Conservation (phyloP, 1,284 basidiomycete genomes). For the Puccinia novopanici region DNA sequence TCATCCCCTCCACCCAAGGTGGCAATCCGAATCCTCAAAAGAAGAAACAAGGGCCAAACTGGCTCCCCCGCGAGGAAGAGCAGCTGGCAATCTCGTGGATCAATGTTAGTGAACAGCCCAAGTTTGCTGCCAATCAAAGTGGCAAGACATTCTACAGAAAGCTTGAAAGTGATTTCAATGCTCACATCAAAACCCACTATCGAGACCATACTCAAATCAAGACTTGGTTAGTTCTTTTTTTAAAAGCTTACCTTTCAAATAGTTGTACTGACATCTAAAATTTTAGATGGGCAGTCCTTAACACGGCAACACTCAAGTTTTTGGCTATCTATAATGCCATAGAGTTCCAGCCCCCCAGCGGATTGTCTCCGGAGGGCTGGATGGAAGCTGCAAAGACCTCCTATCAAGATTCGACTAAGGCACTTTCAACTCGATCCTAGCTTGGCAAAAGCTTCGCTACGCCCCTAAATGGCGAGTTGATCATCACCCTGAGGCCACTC, state of each 20-base stretch:
- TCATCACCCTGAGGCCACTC: too few species aligned
- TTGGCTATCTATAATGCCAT: constrained; percentile 5
- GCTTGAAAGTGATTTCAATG: neutral
- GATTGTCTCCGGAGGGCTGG: neutral
- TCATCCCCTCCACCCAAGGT: too few species aligned
- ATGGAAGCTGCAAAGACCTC: too few species aligned
- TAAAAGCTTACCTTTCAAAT: neutral
- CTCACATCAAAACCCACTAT: too few species aligned
- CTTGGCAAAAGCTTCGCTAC: neutral
- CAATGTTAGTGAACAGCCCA: constrained; percentile 15
- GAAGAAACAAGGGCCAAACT: constrained; percentile 9
- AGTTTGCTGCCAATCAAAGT: constrained; percentile 24
- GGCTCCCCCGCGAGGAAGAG: constrained; percentile 12
- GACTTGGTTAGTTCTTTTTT: neutral
- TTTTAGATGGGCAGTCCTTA: neutral
- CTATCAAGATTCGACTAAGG: neutral
- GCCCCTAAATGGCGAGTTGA: constrained; percentile 13
- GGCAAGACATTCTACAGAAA: constrained; percentile 15
- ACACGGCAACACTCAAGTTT: constrained; percentile 29
- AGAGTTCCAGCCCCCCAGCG: constrained; percentile 5
- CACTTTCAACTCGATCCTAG: neutral
- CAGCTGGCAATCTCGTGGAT: constrained; percentile 26
- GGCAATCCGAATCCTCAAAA: neutral
- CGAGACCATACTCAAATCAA: neutral
- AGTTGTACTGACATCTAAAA: neutral